These are phyloP conservation scores for Daldinia concentrica DNA, from an alignment of 495 filamentous ascomycete genomes.

Conservation along the genomic window DNA sequence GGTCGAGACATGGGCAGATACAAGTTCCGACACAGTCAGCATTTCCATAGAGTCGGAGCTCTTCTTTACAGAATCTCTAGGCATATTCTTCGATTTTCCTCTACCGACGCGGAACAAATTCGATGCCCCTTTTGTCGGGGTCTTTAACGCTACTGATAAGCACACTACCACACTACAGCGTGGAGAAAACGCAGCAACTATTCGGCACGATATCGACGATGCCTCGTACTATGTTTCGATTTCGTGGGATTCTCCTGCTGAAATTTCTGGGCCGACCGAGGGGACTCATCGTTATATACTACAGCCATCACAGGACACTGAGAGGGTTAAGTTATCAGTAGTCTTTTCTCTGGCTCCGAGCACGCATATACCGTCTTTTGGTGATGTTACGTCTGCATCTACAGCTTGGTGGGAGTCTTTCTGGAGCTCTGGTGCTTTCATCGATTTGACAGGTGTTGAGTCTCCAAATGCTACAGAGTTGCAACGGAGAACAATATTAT, in stretches of 20 bases:
- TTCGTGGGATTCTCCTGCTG: slow-evolving; percentile 50
- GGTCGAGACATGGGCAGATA: slow-evolving; percentile 58
- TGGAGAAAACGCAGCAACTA: slow-evolving; percentile 47
- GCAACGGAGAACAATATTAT: slow-evolving; percentile 61
- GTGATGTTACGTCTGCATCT: slow-evolving; percentile 21
- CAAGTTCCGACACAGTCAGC: slow-evolving; percentile 58
- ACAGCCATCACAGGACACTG: slow-evolving; percentile 31
- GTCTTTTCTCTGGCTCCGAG: slow-evolving; percentile 45
- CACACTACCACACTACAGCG: slow-evolving; percentile 53
- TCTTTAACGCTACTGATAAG: slow-evolving; percentile 54
- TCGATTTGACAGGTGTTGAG: slow-evolving; percentile 53
- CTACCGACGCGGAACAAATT: slow-evolving; percentile 58
- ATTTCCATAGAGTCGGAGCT: slow-evolving; percentile 55
- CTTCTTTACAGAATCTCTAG: slow-evolving; percentile 47
- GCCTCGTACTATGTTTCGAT: slow-evolving; percentile 56
- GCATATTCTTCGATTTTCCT: slow-evolving; percentile 63
- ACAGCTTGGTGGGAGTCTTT: slow-evolving; percentile 55
- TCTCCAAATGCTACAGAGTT: slow-evolving; percentile 56
- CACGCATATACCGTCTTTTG: slow-evolving; percentile 6
- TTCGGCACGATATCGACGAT: slow-evolving; percentile 55
- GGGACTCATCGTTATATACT: slow-evolving; percentile 59
- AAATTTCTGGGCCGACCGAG: slow-evolving; percentile 46
- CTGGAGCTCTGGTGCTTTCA: slow-evolving; percentile 59
- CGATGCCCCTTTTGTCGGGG: slow-evolving; percentile 60
- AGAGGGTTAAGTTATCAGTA: slow-evolving; percentile 44